Evolutionary conservation across 768 basidiomycete genomes (phyloP).

Genomic region (Neoboletus subvelutipes): DNA sequence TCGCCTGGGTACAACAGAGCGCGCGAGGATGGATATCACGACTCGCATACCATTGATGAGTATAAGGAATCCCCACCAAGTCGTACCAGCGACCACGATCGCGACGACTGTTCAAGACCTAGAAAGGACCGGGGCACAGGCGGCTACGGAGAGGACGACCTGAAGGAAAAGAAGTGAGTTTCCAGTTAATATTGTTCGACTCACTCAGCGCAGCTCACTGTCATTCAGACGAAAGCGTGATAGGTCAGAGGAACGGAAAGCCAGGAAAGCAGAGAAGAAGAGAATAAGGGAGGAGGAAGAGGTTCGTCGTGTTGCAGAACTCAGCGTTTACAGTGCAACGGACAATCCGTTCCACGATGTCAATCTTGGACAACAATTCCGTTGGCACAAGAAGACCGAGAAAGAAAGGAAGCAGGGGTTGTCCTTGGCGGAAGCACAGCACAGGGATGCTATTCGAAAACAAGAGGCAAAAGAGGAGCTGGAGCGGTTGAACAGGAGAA

Average conservation of each 20-base stretch:
- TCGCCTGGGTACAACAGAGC: slow-evolving; percentile 37
- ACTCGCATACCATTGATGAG: slow-evolving; percentile 36
- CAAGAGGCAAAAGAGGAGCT: slow-evolving; percentile 96
- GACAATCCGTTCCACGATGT: slow-evolving; percentile 99
- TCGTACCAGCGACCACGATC: slow-evolving; percentile 31
- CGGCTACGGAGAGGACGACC: slow-evolving; percentile 28
- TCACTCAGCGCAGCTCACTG: slow-evolving; percentile 3
- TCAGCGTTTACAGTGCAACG: slow-evolving; percentile 93
- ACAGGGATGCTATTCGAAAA: slow-evolving; percentile 73
- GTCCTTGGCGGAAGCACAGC: slow-evolving; percentile 72
- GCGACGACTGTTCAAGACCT: slow-evolving; percentile 30
- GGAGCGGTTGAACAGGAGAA: slow-evolving; percentile 82
- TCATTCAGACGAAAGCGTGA: slow-evolving; percentile 71
- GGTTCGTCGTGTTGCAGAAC: slow-evolving; percentile 87
- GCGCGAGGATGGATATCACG: slow-evolving; percentile 32
- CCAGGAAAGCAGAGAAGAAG: slow-evolving; percentile 86
- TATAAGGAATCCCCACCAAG: slow-evolving; percentile 31
- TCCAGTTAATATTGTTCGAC: not conserved
- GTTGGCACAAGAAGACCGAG: slow-evolving; percentile 98
- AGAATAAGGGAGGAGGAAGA: slow-evolving; percentile 84
- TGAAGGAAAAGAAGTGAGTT: slow-evolving; percentile 50
- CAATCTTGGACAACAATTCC: slow-evolving; percentile 94
- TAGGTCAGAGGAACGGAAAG: slow-evolving; percentile 82
- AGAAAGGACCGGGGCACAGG: slow-evolving; percentile 24
- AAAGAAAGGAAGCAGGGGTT: slow-evolving; percentile 91